Evolutionary conservation across 768 basidiomycete genomes (phyloP).

Genomic region (Ramaria rubella): DNA sequence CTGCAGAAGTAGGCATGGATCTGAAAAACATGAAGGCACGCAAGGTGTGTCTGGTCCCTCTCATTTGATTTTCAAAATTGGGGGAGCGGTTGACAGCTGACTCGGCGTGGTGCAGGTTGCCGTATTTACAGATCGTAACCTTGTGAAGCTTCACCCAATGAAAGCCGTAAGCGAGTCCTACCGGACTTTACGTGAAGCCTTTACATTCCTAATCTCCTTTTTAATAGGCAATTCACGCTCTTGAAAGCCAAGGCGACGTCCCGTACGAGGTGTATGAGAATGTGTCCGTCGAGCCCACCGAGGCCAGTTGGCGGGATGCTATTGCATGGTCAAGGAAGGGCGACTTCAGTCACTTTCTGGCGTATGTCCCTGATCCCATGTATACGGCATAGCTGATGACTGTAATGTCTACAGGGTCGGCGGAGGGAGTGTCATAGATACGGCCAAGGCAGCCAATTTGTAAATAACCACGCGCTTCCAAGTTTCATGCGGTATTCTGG

Average conservation of each 20-base stretch:
- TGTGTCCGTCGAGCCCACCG: constrained; percentile 87
- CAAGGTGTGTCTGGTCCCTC: constrained; percentile 44
- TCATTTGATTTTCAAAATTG: not conserved
- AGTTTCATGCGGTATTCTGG: not conserved
- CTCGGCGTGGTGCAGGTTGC: constrained; percentile 69
- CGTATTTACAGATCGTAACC: constrained; percentile 86
- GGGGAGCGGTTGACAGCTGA: not conserved
- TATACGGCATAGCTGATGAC: not conserved
- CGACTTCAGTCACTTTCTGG: constrained; percentile 90
- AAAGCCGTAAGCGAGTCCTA: constrained; percentile 48
- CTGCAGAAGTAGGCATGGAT: constrained; percentile 88
- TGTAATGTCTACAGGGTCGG: constrained; percentile 52
- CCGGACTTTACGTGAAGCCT: not conserved
- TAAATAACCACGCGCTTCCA: too few species aligned
- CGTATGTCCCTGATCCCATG: constrained; percentile 41
- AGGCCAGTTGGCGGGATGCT: constrained; percentile 81
- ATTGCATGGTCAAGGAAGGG: constrained; percentile 82
- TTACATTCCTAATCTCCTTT: not conserved
- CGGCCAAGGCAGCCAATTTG: constrained; percentile 92
- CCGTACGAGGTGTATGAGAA: constrained; percentile 76
- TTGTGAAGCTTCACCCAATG: constrained; percentile 78
- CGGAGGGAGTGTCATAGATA: constrained; percentile 94
- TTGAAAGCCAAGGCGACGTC: constrained; percentile 72
- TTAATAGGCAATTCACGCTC: constrained; percentile 61
- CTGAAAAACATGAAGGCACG: constrained; percentile 88